Conservation (phyloP, 1,284 basidiomycete species). For the Trichosporon sp. region DNA sequence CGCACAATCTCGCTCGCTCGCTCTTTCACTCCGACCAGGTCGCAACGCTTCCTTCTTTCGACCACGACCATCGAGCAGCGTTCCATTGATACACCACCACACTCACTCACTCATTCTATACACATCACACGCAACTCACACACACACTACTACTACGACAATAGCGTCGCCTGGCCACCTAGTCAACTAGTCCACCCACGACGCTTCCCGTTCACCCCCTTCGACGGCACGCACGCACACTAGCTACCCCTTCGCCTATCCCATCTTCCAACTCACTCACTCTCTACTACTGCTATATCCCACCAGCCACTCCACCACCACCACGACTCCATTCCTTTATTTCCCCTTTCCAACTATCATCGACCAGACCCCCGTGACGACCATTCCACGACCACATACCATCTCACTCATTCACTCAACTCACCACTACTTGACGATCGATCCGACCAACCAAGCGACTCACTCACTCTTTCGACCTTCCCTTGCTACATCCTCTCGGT, state of each 20-base stretch:
- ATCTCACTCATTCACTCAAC: too few relatives aligned
- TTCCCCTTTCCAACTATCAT: background rate
- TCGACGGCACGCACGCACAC: too few relatives aligned
- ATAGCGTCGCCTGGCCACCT: too few relatives aligned
- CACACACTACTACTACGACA: too few relatives aligned
- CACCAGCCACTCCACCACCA: background rate
- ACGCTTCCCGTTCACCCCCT: too few relatives aligned
- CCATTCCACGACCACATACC: background rate
- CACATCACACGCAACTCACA: too few relatives aligned
- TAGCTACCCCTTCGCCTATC: too few relatives aligned
- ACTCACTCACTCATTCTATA: too few relatives aligned
- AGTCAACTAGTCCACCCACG: too few relatives aligned
- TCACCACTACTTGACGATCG: constrained; percentile 3
- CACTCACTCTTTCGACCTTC: background rate
- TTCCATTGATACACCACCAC: too few relatives aligned
- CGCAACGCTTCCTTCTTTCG: background rate
- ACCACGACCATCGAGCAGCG: background rate
- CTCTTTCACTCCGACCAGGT: background rate
- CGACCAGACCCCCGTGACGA: background rate
- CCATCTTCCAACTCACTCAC: background rate
- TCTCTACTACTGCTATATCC: too few relatives aligned
- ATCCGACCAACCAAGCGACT: background rate
- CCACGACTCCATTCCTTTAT: background rate
- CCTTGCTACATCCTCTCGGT: background rate
- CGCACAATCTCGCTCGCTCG: background rate